Evolutionary conservation across 768 basidiomycete genomes (phyloP).

Genomic region (Phlegmacium glaucopus): DNA sequence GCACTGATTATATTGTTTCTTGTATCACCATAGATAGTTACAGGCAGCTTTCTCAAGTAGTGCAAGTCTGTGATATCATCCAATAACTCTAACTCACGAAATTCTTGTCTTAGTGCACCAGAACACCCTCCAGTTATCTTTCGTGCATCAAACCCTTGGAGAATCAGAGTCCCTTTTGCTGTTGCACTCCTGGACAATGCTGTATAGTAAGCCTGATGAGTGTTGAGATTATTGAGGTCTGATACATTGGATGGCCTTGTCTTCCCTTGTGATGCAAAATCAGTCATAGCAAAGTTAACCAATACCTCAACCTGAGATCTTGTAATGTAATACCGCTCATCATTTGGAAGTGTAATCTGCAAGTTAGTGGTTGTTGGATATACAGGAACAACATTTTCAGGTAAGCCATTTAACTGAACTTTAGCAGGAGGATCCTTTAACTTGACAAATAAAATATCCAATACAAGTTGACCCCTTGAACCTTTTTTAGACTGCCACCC

Average conservation of each 20-base stretch:
- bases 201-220: conserved; percentile 26
- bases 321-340: conserved; percentile 10
- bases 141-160: conserved; percentile 19
- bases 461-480: conserved; percentile 4
- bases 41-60: conserved; percentile 17
- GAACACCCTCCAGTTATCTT: conserved; percentile 21
- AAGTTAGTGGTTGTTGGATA: not conserved
- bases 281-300: conserved; percentile 32
- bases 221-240: conserved; percentile 17
- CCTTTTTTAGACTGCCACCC: conserved; percentile 20
- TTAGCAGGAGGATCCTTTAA: conserved; percentile 2
- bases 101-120: conserved; percentile 15
- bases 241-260: conserved; percentile 25
- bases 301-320: conserved; percentile 22
- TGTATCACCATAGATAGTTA: conserved; percentile 31
- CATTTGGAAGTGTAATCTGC: conserved; percentile 9
- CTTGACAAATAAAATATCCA: conserved; percentile 5
- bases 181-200: conserved; percentile 24
- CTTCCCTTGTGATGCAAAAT: conserved; percentile 31
- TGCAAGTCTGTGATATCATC: conserved; percentile 9
- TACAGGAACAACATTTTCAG: conserved; percentile 25
- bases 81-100: conserved; percentile 13
- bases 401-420: not conserved
- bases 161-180: conserved; percentile 27
- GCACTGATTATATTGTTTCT: conserved; percentile 28